These are phyloP conservation scores for Microbotryum silenes-acaulis DNA, from an alignment of 1,284 basidiomycete genomes.

Conservation along the genomic window DNA sequence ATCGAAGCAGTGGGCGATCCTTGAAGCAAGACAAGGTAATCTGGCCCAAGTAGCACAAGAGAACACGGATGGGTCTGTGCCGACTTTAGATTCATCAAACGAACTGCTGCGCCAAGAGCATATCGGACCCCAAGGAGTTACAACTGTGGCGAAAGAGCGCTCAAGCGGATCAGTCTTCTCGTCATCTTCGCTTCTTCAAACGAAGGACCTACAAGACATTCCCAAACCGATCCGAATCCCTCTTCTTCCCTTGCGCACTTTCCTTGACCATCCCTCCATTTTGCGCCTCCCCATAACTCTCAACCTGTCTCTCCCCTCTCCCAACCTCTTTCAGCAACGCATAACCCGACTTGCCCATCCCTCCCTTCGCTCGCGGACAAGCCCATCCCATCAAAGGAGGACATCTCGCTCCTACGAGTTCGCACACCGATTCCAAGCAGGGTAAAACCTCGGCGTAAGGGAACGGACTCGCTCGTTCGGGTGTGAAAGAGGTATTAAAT, in stretches of 20 bases:
- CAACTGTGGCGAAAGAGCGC: conserved; percentile 5
- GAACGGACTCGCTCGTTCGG: conserved; percentile 15
- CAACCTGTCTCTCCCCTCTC: conserved; percentile 4
- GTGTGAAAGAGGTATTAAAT: conserved; percentile 17
- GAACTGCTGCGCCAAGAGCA: conserved; percentile 18
- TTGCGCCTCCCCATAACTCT: background rate
- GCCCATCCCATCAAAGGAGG: conserved; percentile 33
- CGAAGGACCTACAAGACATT: conserved; percentile 21
- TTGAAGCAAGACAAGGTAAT: too few relatives aligned
- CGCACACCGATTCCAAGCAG: conserved; percentile 32
- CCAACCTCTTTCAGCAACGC: conserved; percentile 6
- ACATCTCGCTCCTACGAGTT: conserved; percentile 34
- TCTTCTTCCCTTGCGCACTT: background rate
- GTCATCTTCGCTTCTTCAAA: background rate
- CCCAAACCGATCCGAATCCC: conserved; percentile 20
- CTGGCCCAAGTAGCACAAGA: too few relatives aligned
- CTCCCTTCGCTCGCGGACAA: conserved; percentile 29
- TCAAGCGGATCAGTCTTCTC: background rate
- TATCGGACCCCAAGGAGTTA: conserved; percentile 22
- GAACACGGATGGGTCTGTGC: too few relatives aligned
- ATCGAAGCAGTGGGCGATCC: too few relatives aligned
- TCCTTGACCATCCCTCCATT: too few relatives aligned
- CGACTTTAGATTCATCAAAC: background rate
- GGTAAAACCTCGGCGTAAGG: conserved; percentile 36
- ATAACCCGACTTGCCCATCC: conserved; percentile 18